A percentile compares a stretch with the other conserved stretches of the same genome.
Evolutionary conservation across 768 basidiomycete species (phyloP).

Genomic region (Holtermanniella nyarrowii): DNA sequence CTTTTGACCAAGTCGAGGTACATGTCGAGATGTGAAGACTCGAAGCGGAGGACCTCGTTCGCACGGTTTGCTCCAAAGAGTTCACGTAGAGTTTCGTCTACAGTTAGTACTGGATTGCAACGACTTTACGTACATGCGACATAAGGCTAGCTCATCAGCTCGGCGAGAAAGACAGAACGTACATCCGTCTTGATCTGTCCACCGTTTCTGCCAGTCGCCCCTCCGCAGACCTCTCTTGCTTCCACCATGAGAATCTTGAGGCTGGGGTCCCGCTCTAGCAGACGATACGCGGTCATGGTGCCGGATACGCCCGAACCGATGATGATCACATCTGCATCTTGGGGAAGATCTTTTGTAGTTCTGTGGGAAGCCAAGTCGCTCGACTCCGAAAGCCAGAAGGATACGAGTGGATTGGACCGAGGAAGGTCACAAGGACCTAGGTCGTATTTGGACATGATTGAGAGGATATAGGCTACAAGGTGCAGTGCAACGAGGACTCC

Average conservation of each 20-base stretch:
- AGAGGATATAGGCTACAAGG: no score
- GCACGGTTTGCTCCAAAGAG: neutral
- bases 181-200: neutral
- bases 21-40: neutral
- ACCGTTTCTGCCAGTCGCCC: conserved; percentile 4
- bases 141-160: neutral
- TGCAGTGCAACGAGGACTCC: no score
- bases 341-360: neutral
- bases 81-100: neutral
- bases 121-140: neutral
- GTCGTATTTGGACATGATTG: no score
- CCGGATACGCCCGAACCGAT: conserved; percentile 8
- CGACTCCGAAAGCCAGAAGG: neutral
- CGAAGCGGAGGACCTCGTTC: neutral
- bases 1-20: neutral
- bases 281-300: neutral
- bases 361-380: neutral
- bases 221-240: neutral
- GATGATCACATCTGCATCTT: conserved; percentile 4
- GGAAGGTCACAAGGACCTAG: neutral
- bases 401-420: neutral
- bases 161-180: neutral
- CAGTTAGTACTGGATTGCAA: neutral
- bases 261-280: conserved; percentile 1
- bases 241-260: neutral